Base-by-base conservation (phyloP, 306 rosid genomes). In the Vigna angularis region DNA sequence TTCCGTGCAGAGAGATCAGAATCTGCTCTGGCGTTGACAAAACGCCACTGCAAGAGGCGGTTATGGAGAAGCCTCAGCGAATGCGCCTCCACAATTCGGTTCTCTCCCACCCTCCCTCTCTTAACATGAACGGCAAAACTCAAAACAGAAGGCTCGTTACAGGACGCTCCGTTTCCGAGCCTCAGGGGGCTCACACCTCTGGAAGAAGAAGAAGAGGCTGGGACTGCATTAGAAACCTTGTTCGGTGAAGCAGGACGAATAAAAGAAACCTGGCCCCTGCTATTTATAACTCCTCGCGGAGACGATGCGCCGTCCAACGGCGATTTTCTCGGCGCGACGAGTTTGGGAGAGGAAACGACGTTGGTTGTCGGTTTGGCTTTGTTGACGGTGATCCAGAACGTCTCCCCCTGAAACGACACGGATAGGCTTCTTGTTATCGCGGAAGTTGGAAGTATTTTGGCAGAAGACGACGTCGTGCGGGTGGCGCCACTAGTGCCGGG, bases 31-130 rank as follows among this genome's bases (percentile, higher is more conserved):
- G 67, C 67, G 8, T 62, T 62, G 18, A 62, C 13, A 32, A 62
- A 62, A 62, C 45, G 47, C 67, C 67, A 62, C 9, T 62, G 67
- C 67, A 62, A 62, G 67, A 62, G 45, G 13, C 67, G 20, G 45
- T 62, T 62, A 62, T 62, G 36, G 45, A 62, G 45, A 62, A 62
- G 44, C 20, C 67, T 62, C 2, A 62, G 13, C 24, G 47, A 62
- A 62, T 30, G 67, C 10, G 24, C 67, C 20, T 62, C 24, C 5
- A 30, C 20, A 62, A 62, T 62, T 30, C 14, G 45, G 67, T 62
- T 62, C 45, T 62, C 67, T 15, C 24, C 47, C 5, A 62, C 6
- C 22, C 67, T 32, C 67, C 67, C 67, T 62, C 67, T 32, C 67
- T 7, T 14, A 7, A 62, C 45, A 15, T 62, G 22, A 62, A 62